Percentiles rank a stretch among this genome's conserved stretches.
Conservation (phyloP, 2,329 filamentous ascomycete species). For the Cordyceps tenuipes region DNA sequence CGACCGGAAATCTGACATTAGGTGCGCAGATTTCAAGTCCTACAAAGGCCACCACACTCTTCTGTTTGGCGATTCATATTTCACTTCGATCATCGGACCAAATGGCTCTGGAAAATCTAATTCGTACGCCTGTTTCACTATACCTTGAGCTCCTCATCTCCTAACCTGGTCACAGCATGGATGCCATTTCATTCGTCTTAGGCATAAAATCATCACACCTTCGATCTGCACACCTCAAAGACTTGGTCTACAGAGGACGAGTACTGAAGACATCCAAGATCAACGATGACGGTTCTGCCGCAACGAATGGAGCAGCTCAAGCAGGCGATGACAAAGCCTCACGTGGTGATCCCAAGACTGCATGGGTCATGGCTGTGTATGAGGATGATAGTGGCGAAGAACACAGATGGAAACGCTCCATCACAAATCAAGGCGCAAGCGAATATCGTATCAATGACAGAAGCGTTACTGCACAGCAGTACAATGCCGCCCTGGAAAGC, state of each 20-base stretch:
- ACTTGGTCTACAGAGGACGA: conserved; percentile 91
- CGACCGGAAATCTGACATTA: neutral
- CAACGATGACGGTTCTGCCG: conserved; percentile 78
- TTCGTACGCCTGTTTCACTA: conserved; percentile 51
- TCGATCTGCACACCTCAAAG: conserved; percentile 85
- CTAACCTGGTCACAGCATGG: conserved; percentile 58
- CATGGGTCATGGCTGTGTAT: conserved; percentile 99
- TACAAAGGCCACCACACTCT: conserved; percentile 95
- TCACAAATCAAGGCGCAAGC: conserved; percentile 79
- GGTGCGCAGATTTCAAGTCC: conserved; percentile 81
- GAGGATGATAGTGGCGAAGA: conserved; percentile 94
- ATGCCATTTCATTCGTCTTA: conserved; percentile 97
- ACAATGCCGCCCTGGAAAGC: conserved; percentile 83
- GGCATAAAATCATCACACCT: conserved; percentile 98
- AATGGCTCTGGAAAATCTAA: conserved; percentile 99
- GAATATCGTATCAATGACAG: conserved; percentile 97
- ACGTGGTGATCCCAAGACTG: conserved; percentile 81
- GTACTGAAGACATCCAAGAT: conserved; percentile 89
- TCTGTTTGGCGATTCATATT: conserved; percentile 94
- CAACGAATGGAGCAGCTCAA: conserved; percentile 52
- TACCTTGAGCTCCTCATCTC: conserved; percentile 6
- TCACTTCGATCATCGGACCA: conserved; percentile 97
- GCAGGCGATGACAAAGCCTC: conserved; percentile 55
- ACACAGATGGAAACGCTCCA: conserved; percentile 91
- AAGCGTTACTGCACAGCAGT: conserved; percentile 78